Evolutionary conservation across 345 rosid species (phyloP).

Genomic region (Theobroma cacao): DNA sequence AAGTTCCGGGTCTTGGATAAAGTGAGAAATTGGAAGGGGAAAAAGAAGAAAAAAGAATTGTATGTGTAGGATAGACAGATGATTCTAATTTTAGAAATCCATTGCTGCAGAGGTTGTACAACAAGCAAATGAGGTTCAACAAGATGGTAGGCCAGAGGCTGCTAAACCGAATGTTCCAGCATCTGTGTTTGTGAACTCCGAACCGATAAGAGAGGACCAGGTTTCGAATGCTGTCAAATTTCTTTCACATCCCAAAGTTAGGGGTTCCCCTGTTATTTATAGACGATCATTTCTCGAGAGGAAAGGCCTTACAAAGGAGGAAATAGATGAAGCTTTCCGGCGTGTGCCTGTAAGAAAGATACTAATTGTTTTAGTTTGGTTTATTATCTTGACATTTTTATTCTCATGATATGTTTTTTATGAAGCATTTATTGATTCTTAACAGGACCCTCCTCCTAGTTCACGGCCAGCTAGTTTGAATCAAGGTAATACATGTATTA

Average conservation of each 20-base stretch:
- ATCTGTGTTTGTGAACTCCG: slow-evolving; percentile 85
- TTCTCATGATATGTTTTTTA: not conserved
- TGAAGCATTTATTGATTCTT: slow-evolving; percentile 7
- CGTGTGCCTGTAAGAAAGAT: slow-evolving; percentile 77
- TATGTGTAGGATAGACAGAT: not conserved
- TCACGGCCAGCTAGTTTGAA: slow-evolving; percentile 46
- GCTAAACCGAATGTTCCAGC: slow-evolving; percentile 36
- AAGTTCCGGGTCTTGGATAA: not conserved
- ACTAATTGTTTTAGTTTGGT: not conserved
- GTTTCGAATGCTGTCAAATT: slow-evolving; percentile 92
- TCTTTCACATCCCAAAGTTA: slow-evolving; percentile 92
- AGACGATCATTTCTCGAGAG: slow-evolving; percentile 93
- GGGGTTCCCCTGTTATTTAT: slow-evolving; percentile 85
- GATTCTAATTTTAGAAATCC: slow-evolving; percentile 10
- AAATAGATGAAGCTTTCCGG: slow-evolving; percentile 92
- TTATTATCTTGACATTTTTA: not conserved
- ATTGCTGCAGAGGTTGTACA: slow-evolving; percentile 39
- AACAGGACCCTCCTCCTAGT: slow-evolving; percentile 82
- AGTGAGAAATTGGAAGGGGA: not conserved
- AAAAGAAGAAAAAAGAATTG: not conserved
- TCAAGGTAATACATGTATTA: slow-evolving; percentile 47
- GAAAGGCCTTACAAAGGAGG: slow-evolving; percentile 96
- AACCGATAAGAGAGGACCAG: slow-evolving; percentile 92
- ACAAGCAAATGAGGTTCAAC: slow-evolving; percentile 46
- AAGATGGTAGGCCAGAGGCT: slow-evolving; percentile 43